Base-by-base conservation (phyloP, 2,329 filamentous ascomycete species). In the Coniochaeta prunicola region DNA sequence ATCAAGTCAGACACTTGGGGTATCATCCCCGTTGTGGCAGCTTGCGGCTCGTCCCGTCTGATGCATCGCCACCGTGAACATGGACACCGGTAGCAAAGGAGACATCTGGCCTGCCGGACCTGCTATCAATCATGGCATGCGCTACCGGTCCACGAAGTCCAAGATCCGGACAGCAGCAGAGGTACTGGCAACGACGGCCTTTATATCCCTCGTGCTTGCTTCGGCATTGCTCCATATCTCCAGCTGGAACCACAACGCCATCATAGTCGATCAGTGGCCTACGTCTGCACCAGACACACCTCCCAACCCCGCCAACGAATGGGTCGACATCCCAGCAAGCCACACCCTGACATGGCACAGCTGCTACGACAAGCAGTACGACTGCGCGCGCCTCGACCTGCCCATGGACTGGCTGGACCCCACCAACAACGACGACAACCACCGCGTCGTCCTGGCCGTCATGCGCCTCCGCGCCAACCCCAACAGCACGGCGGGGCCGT, bases 341-440 rank as follows among this genome's bases (percentile, higher is more conserved):
- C 65, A 64, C 28, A 66, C 65, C 5, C 56, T 76, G 2, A 45
- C 61, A 3, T 76, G 73, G 74, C 66, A 71, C 1, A 50, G 63
- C 1, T 76, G 74, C 62, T 74, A 71, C 45, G 59, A 68, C n/a
- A 65, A 63, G 24, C 60, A 60, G 7, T 71, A 69, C 56, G 72
- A 75, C 59, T 75, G 73, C 59, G 71, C 73, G 1, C 66, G 73
- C 2, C 65, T 75, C 7, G 69, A 74, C 36, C 62, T 76, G n/a
- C 74, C 74, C 0, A 70, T 75, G 66, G 73, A 76, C 66, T 76
- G 73, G 73, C 69, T 70, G 1, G 64, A 70, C 8, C 73, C 74
- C 0, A 67, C 68, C 1, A 4, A 7, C 36, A 4, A 40, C 12
- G 66, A 73, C 9, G 62, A n/a, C n/a, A n/a, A 68, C 12, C 59